Evolutionary conservation across 1,284 basidiomycete species (phyloP).

Genomic region (Ceratorhiza oryzae-sativae): DNA sequence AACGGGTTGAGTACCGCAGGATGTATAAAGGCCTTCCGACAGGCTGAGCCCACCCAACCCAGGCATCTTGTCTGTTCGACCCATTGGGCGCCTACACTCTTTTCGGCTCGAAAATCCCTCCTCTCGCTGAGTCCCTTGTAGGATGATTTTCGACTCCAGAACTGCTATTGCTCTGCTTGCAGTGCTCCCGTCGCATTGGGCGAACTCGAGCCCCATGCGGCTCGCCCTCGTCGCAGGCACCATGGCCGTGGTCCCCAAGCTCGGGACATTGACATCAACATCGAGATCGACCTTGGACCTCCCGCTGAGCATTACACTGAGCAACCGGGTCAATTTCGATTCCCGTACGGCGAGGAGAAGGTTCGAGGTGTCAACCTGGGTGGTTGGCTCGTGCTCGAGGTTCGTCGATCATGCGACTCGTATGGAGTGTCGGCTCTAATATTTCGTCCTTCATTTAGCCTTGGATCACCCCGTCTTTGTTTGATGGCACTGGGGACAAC

Average conservation of each 20-base stretch:
- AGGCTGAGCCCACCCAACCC: no score
- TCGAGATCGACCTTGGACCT: neutral
- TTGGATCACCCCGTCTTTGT: conserved; percentile 88
- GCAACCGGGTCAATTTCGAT: neutral
- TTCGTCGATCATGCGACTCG: neutral
- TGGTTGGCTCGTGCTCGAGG: conserved; percentile 70
- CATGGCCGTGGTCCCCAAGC: neutral
- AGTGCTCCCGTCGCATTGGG: neutral
- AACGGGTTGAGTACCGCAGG: no score
- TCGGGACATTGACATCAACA: neutral
- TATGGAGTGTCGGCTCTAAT: neutral
- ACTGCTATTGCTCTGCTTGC: neutral
- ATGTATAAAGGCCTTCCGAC: no score
- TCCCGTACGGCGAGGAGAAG: neutral
- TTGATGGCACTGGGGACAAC: conserved; percentile 57
- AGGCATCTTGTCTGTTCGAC: no score
- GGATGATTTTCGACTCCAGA: neutral
- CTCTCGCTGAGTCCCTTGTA: no score
- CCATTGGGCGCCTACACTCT: no score
- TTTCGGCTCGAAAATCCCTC: no score
- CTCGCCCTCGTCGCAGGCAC: neutral
- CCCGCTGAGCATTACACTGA: neutral
- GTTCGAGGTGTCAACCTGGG: conserved; percentile 67
- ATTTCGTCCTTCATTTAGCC: conserved; percentile 59
- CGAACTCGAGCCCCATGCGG: neutral